These are phyloP conservation scores for Hamamelis virginiana DNA, from an alignment of 164 flowering plant genomes.

Conservation along the genomic window DNA sequence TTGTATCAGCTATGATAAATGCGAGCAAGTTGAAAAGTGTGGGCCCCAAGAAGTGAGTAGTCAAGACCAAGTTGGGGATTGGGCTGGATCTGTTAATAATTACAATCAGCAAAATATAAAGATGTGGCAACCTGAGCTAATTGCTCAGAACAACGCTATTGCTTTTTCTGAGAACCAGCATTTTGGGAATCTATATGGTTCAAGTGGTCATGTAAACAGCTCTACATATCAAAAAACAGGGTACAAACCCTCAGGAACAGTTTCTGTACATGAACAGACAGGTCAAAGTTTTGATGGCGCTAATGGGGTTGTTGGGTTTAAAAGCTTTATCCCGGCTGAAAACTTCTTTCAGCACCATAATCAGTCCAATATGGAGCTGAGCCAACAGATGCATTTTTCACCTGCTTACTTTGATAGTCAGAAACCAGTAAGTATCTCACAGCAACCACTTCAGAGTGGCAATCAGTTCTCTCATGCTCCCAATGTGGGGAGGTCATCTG, in stretches of 20 bases:
- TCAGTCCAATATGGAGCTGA: conserved; percentile 34
- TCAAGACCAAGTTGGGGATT: conserved; percentile 5
- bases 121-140: conserved; percentile 16
- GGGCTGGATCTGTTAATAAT: conserved; percentile 5
- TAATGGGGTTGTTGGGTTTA: conserved; percentile 24
- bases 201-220: background rate
- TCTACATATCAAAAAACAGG: conserved; percentile 2
- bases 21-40: conserved; percentile 3
- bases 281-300: conserved; percentile 27
- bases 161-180: background rate
- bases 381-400: conserved; percentile 36
- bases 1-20: background rate
- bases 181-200: conserved; percentile 2
- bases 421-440: conserved; percentile 31
- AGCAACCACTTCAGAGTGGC: conserved; percentile 38
- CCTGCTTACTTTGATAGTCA: conserved; percentile 44
- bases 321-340: conserved; percentile 35
- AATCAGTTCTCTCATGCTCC: conserved; percentile 36
- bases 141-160: conserved; percentile 1
- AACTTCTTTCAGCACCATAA: conserved; percentile 36
- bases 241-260: background rate
- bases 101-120: background rate
- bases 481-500: conserved; percentile 65
- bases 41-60: background rate
- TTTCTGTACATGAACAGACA: background rate